Evolutionary conservation across 2,329 filamentous ascomycete genomes (phyloP).

Genomic region (Corinectria fuckeliana): DNA sequence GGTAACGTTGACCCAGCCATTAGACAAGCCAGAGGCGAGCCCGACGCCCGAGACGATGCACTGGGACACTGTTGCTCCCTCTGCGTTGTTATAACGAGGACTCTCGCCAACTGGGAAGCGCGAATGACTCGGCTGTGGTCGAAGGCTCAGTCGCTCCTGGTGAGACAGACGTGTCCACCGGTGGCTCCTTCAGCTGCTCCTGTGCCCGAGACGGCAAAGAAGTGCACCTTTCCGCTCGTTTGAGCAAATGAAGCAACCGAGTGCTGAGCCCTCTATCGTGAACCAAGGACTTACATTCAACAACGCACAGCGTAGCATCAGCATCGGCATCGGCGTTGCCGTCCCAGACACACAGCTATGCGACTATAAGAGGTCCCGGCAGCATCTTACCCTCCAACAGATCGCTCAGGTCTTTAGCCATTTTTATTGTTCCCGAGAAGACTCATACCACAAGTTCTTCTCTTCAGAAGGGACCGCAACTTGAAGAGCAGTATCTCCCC

Average conservation of each 20-base stretch:
- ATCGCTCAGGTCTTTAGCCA: not conserved
- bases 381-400: not conserved
- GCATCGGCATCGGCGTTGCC: not conserved
- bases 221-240: not conserved
- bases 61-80: not conserved
- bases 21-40: not conserved
- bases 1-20: not conserved
- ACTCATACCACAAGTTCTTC: not conserved
- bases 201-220: not conserved
- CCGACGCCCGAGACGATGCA: not conserved
- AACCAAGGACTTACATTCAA: constrained; percentile 8
- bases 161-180: not conserved
- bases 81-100: not conserved
- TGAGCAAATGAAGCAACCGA: not conserved
- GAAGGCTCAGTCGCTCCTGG: not conserved
- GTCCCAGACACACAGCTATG: not conserved
- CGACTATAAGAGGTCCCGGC: constrained; percentile 9
- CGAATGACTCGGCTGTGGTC: not conserved
- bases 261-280: not conserved
- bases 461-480: too few relatives aligned
- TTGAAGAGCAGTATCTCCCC: too few relatives aligned
- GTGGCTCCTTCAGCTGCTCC: not conserved
- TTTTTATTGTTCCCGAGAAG: not conserved
- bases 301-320: constrained; percentile 6
- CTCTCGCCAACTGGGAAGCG: not conserved